A percentile compares a stretch with the other conserved stretches of the same genome.
phyloP scores from a whole-genome alignment of 1,139 yeast genomes.

The Candida buenavistaensis region DNA sequence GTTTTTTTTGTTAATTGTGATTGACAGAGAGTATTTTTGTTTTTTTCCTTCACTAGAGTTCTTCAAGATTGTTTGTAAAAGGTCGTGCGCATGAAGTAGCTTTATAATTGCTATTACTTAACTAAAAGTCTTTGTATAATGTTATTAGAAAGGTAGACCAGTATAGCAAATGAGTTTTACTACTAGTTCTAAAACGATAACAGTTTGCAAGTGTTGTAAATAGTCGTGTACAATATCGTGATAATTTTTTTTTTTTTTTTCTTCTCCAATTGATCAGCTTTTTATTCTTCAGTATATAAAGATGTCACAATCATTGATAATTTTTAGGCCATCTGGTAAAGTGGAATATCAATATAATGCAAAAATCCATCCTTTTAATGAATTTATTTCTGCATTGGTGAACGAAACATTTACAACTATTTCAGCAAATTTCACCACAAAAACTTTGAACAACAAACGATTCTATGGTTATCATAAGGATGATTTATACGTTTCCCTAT shows the following conservation, averaged over 20 bases:
- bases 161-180: too few relatives aligned
- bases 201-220: too few relatives aligned
- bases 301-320: constrained; percentile 36
- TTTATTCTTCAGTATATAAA: too few relatives aligned
- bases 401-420: constrained; percentile 36
- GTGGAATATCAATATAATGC: constrained; percentile 39
- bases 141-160: too few relatives aligned
- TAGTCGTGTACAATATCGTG: too few relatives aligned
- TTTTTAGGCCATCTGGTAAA: constrained; percentile 39
- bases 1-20: not conserved
- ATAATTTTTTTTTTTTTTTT: constrained; percentile 6
- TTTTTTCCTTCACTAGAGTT: constrained; percentile 1
- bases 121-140: too few relatives aligned
- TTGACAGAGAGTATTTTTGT: not conserved
- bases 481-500: constrained; percentile 36
- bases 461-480: constrained; percentile 35
- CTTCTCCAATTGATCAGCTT: too few relatives aligned
- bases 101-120: too few relatives aligned
- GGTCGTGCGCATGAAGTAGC: too few relatives aligned
- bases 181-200: too few relatives aligned
- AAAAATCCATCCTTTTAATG: constrained; percentile 43
- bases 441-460: constrained; percentile 33
- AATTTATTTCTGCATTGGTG: constrained; percentile 36
- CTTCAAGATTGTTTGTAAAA: too few relatives aligned
- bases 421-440: constrained; percentile 36